These are phyloP conservation scores for Pythium monospermum DNA, from an alignment of 352 stramenopile species.

Conservation along the genomic window DNA sequence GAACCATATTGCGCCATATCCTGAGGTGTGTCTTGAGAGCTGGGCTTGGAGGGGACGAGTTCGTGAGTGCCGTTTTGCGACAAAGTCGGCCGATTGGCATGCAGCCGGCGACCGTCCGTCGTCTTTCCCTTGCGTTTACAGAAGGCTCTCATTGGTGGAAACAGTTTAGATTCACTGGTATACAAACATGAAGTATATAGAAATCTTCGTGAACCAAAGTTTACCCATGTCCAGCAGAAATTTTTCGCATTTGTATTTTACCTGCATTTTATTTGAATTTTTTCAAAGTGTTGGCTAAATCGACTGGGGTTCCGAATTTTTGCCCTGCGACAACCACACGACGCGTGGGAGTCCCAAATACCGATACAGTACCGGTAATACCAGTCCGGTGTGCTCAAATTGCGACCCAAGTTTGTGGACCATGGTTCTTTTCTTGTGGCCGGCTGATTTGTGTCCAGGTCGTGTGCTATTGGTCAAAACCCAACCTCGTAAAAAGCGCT, in stretches of 20 bases:
- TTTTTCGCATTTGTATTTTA: no score
- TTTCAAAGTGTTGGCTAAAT: no score
- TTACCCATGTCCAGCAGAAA: background rate
- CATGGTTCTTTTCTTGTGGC: background rate
- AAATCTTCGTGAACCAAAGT: constrained; percentile 6
- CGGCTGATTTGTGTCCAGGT: no score
- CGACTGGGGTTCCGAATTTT: background rate
- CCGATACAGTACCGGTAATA: background rate
- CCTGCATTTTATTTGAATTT: no score
- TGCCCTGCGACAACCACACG: background rate
- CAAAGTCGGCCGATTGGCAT: no score
- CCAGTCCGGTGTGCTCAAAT: no score
- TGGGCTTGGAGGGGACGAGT: no score
- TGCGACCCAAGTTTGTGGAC: background rate
- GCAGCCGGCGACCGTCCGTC: no score
- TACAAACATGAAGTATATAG: constrained; percentile 9
- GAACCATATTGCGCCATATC: background rate
- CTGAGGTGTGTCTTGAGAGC: no score
- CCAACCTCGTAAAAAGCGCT: constrained; percentile 7
- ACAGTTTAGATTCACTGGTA: constrained; percentile 6
- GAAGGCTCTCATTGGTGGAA: constrained; percentile 15
- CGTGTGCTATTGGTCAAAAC: constrained; percentile 7
- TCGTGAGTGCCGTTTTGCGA: no score
- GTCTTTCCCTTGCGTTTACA: no score
- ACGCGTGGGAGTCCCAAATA: background rate